Conservation (phyloP, 495 filamentous ascomycete species). For the Penicillium steckii region DNA sequence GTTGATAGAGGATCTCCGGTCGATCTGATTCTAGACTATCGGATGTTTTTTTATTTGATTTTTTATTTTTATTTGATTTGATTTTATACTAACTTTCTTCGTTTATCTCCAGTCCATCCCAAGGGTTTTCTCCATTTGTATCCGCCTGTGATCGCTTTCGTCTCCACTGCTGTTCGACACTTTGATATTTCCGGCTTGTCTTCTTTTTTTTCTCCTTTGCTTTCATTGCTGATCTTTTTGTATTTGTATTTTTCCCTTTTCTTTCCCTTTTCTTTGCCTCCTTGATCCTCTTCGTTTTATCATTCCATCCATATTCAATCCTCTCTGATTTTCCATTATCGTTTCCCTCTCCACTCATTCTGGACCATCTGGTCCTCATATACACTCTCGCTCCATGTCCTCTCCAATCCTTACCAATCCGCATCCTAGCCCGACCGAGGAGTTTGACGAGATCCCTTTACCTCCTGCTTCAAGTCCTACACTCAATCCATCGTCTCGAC, state of each 20-base stretch:
- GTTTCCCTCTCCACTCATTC: too few species aligned
- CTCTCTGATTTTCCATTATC: too few species aligned
- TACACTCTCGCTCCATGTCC: conserved; percentile 22
- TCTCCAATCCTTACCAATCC: conserved; percentile 12
- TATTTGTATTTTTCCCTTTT: too few species aligned
- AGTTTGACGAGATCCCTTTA: conserved; percentile 23
- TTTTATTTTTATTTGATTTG: background rate
- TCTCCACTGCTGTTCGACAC: too few species aligned
- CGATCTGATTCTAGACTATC: too few species aligned
- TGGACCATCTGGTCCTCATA: background rate
- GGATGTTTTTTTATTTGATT: background rate
- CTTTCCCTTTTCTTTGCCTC: too few species aligned
- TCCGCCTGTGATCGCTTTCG: too few species aligned
- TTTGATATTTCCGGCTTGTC: background rate
- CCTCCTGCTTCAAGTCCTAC: conserved; percentile 5
- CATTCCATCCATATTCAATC: background rate
- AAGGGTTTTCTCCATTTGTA: too few species aligned
- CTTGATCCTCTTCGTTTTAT: too few species aligned
- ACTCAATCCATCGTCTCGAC: conserved; percentile 3
- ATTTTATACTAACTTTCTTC: background rate
- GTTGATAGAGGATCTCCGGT: too few species aligned
- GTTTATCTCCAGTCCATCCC: background rate
- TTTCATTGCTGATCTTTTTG: background rate
- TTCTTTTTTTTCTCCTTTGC: background rate
- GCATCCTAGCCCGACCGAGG: conserved; percentile 27